A percentile compares a stretch with the other conserved stretches of the same genome.
Evolutionary conservation across 1,139 yeast species (phyloP).

Genomic region (Suhomyces anneliseae): DNA sequence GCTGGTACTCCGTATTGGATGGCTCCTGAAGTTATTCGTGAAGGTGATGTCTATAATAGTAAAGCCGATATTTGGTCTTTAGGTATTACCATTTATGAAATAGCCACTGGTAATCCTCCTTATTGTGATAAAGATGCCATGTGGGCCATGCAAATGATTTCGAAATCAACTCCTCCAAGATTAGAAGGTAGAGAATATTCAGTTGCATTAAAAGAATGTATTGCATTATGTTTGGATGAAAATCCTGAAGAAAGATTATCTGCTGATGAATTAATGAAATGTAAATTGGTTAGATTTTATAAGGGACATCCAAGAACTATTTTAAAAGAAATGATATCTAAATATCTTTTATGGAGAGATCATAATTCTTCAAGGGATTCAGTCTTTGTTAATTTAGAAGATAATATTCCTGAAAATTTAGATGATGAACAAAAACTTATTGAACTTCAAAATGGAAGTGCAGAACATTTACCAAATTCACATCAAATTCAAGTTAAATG

Average conservation of each 20-base stretch:
- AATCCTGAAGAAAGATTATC: slow-evolving; percentile 84
- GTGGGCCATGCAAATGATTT: slow-evolving; percentile 92
- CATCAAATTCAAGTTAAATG: slow-evolving; percentile 68
- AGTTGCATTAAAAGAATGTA: slow-evolving; percentile 73
- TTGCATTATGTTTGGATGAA: slow-evolving; percentile 91
- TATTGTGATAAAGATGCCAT: slow-evolving; percentile 93
- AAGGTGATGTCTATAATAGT: slow-evolving; percentile 81
- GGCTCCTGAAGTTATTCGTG: slow-evolving; percentile 98
- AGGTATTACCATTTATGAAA: slow-evolving; percentile 91
- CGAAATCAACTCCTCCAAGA: slow-evolving; percentile 91
- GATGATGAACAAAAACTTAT: slow-evolving; percentile 7
- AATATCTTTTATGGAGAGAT: slow-evolving; percentile 82
- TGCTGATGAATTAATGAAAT: slow-evolving; percentile 80
- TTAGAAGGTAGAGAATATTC: slow-evolving; percentile 88
- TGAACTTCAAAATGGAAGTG: slow-evolving; percentile 1
- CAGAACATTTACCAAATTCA: slow-evolving; percentile 1
- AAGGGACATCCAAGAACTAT: slow-evolving; percentile 58
- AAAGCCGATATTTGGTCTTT: slow-evolving; percentile 93
- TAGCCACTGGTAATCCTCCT: slow-evolving; percentile 97
- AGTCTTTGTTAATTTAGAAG: slow-evolving; percentile 38
- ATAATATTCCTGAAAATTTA: slow-evolving; percentile 18
- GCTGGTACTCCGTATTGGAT: slow-evolving; percentile 99
- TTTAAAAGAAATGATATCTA: slow-evolving; percentile 73
- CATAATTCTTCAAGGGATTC: slow-evolving; percentile 52
- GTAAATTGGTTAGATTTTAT: slow-evolving; percentile 67